phyloP scores from a whole-genome alignment of 352 stramenopile genomes.

The Phytophthora meadii region DNA sequence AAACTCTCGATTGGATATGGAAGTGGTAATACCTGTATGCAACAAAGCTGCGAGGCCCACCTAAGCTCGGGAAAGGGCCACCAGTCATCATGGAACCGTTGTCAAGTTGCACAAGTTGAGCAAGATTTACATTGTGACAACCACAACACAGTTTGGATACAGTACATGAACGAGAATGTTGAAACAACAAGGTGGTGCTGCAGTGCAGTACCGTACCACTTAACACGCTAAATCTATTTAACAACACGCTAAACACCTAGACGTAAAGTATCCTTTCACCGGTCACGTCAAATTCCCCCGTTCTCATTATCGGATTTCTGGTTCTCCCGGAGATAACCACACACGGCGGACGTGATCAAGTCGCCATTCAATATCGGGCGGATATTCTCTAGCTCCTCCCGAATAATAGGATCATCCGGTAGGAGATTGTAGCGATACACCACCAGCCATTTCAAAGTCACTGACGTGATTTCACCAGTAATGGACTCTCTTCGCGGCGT shows the following conservation, averaged over 20 bases:
- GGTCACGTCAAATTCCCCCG: not conserved
- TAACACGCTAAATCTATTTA: not conserved
- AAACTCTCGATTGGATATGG: no score
- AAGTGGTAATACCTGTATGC: no score
- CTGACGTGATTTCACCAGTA: conserved; percentile 19
- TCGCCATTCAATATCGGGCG: conserved; percentile 41
- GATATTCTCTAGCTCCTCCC: conserved; percentile 27
- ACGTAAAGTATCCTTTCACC: not conserved
- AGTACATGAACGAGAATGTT: no score
- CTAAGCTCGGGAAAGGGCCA: no score
- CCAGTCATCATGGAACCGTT: no score
- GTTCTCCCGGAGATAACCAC: conserved; percentile 26
- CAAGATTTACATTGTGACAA: no score
- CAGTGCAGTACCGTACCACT: no score
- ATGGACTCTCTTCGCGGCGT: conserved; percentile 26
- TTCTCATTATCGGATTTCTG: conserved; percentile 4
- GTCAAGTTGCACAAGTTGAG: no score
- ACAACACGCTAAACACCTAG: conserved; percentile 1
- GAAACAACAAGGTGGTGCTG: no score
- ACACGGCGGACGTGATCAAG: conserved; percentile 32
- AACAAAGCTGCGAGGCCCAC: no score
- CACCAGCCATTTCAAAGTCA: conserved; percentile 39
- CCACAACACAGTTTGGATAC: no score
- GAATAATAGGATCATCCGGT: conserved; percentile 28
- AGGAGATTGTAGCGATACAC: conserved; percentile 45